Conservation (phyloP, 805 yeast genomes). For the Lipomyces sp. region DNA sequence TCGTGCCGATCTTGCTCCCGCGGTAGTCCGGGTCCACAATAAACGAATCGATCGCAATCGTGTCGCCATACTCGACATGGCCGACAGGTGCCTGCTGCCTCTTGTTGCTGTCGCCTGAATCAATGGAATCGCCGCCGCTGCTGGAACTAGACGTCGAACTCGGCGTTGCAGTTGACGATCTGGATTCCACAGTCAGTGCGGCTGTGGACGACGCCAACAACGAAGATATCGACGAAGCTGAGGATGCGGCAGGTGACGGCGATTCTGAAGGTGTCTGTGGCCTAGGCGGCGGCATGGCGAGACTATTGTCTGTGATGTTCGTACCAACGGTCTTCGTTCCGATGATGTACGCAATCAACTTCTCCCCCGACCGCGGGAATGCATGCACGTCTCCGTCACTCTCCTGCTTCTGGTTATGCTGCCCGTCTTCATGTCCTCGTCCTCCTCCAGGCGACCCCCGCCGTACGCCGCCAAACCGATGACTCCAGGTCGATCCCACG, state of each 20-base stretch:
- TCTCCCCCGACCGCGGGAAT: conserved; percentile 25
- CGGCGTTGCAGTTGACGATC: background rate
- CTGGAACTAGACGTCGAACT: background rate
- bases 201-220: conserved; percentile 2
- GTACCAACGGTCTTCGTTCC: conserved; percentile 48
- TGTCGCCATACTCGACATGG: conserved; percentile 70
- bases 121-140: no score
- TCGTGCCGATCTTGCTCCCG: conserved; percentile 77
- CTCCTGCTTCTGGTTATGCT: no score
- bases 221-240: conserved; percentile 1
- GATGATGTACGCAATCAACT: conserved; percentile 19
- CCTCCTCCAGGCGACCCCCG: conserved; percentile 11
- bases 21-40: conserved; percentile 73
- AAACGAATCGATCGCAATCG: conserved; percentile 78
- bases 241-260: background rate
- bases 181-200: conserved; percentile 21
- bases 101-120: no score
- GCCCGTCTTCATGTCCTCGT: conserved; percentile 28
- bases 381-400: conserved; percentile 23
- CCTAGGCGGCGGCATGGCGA: conserved; percentile 53
- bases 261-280: no score
- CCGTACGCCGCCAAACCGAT: background rate
- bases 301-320: conserved; percentile 66
- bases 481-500: background rate
- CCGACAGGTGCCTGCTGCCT: conserved; percentile 40